phyloP scores from a whole-genome alignment of 75 land plant species.

The Cunninghamia lanceolata region DNA sequence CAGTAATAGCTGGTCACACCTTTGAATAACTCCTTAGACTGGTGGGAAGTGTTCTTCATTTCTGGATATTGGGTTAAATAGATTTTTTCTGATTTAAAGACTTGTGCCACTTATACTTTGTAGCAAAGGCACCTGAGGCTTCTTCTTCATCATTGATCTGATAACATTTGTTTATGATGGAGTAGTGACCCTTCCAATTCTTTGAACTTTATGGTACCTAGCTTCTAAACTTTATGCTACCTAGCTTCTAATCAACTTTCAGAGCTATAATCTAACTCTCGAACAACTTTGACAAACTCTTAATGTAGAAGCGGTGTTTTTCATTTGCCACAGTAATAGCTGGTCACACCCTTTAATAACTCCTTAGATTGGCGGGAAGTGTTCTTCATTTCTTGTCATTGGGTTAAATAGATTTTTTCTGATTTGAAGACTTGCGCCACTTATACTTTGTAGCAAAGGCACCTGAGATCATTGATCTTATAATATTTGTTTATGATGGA shows the following conservation, averaged over 20 bases:
- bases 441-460: too few relatives aligned
- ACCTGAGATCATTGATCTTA: not conserved
- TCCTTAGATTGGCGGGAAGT: too few relatives aligned
- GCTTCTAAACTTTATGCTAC: too few relatives aligned
- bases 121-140: too few relatives aligned
- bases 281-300: not conserved
- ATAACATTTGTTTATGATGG: not conserved
- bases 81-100: not conserved
- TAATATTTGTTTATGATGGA: not conserved
- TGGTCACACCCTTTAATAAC: too few relatives aligned
- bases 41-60: not conserved
- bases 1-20: not conserved
- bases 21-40: not conserved
- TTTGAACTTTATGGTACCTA: not conserved
- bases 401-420: not conserved
- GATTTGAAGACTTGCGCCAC: not conserved
- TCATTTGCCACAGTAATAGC: too few relatives aligned
- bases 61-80: not conserved
- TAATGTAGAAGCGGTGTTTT: not conserved
- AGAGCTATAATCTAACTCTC: not conserved
- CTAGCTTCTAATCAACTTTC: not conserved
- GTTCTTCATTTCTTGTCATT: not conserved
- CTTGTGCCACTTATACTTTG: too few relatives aligned
- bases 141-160: not conserved
- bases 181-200: not conserved